Evolutionary conservation across 805 yeast species (phyloP).

Genomic region (Candida nanaspora): DNA sequence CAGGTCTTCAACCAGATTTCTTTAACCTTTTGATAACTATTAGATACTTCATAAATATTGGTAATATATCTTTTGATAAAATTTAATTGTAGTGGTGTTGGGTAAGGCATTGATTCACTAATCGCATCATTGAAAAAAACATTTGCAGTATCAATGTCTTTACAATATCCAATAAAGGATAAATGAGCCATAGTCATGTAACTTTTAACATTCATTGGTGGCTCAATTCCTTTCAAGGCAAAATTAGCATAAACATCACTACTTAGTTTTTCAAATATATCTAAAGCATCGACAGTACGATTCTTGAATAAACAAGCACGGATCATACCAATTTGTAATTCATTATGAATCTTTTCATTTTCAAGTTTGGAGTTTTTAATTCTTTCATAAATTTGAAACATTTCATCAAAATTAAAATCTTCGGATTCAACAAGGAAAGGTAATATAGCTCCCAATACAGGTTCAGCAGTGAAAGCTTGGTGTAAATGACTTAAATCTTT

Average conservation of each 20-base stretch:
- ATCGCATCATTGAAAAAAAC: slow-evolving; percentile 70
- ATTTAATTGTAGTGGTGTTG: slow-evolving; percentile 63
- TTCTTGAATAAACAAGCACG: slow-evolving; percentile 60
- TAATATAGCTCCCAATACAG: slow-evolving; percentile 60
- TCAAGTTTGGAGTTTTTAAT: slow-evolving; percentile 8
- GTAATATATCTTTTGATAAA: slow-evolving; percentile 56
- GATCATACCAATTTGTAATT: slow-evolving; percentile 63
- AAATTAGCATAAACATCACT: slow-evolving; percentile 32
- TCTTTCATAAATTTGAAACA: slow-evolving; percentile 43
- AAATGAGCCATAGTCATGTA: slow-evolving; percentile 69
- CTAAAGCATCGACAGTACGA: slow-evolving; percentile 56
- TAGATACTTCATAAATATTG: slow-evolving; percentile 50
- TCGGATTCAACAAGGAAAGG: slow-evolving; percentile 59
- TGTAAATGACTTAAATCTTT: slow-evolving; percentile 34
- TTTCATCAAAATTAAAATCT: slow-evolving; percentile 51
- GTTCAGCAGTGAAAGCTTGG: slow-evolving; percentile 46
- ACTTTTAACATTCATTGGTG: slow-evolving; percentile 30
- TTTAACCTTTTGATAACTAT: slow-evolving; percentile 49
- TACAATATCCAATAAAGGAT: slow-evolving; percentile 69
- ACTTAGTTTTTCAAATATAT: slow-evolving; percentile 53
- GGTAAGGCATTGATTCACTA: slow-evolving; percentile 61
- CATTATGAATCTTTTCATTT: slow-evolving; percentile 26
- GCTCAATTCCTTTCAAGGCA: slow-evolving; percentile 10
- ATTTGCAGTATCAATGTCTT: slow-evolving; percentile 61
- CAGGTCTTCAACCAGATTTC: slow-evolving; percentile 58